phyloP scores from a whole-genome alignment of 306 rosid genomes.

The Cotoneaster glaucophyllus region DNA sequence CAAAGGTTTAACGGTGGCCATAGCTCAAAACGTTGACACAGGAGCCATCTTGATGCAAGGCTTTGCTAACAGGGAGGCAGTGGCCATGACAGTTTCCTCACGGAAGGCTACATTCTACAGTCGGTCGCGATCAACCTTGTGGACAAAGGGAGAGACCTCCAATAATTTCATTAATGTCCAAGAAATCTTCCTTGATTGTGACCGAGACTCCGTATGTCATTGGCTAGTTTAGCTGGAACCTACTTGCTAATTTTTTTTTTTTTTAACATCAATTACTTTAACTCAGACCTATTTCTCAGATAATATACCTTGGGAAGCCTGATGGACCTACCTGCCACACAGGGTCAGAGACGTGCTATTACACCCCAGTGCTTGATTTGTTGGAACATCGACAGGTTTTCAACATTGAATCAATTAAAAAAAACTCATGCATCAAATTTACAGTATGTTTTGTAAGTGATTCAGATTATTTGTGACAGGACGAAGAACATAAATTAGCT shows the following conservation, averaged over 20 bases:
- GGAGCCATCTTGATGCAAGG: conserved; percentile 96
- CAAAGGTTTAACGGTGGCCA: conserved; percentile 80
- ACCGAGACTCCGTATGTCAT: conserved; percentile 73
- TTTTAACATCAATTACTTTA: background rate
- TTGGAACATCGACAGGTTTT: conserved; percentile 52
- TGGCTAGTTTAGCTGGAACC: background rate
- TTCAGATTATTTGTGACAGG: conserved; percentile 35
- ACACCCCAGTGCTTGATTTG: conserved; percentile 52
- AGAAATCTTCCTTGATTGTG: conserved; percentile 78
- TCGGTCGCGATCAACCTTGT: conserved; percentile 67
- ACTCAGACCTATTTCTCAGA: conserved; percentile 37
- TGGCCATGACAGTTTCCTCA: conserved; percentile 45
- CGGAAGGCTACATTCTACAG: conserved; percentile 85
- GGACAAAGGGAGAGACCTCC: conserved; percentile 96
- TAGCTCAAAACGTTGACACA: conserved; percentile 87
- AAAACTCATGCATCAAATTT: background rate
- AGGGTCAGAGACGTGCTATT: conserved; percentile 80
- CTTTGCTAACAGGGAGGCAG: conserved; percentile 71
- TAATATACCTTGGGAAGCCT: conserved; percentile 89
- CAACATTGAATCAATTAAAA: background rate
- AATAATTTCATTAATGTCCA: conserved; percentile 79
- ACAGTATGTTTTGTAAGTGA: conserved; percentile 6
- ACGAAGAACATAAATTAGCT: conserved; percentile 45
- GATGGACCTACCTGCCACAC: conserved; percentile 97
- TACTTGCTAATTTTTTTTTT: background rate